Evolutionary conservation across 2,329 filamentous ascomycete genomes (phyloP), one percentile per base, ranked within the genome.

Genomic region (Claviceps cyperi): DNA sequence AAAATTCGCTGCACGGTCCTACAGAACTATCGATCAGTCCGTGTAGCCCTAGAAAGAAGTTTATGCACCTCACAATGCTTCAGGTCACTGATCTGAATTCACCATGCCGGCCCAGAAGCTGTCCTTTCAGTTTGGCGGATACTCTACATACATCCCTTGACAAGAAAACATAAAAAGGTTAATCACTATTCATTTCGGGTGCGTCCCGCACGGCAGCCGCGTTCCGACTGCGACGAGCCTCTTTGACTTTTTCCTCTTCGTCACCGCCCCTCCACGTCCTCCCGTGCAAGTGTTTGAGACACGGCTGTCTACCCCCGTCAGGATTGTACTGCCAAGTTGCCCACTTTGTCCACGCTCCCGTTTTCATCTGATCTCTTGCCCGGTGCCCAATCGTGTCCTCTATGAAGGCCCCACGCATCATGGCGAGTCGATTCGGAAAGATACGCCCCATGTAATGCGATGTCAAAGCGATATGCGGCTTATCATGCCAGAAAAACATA

Each of bases 401-500:
- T 49, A 78, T 78, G 54, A 78, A 78, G 6, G 70, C 72, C 0
- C 75, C 75, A 1, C 75, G 64, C 4, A 68, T 60, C 54, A 78
- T 68, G 1, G 75, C 71, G 15, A 76, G 56, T 1, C 74, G 66
- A 1, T 65, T 69, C 0, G 74, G 69, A 46, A 78, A 78, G 1
- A 78, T 69, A 0, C 69, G 64, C 0, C 61, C 56, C 0, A 77
- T 64, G 50, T 78, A 78, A 54, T 78, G 75, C 1, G 61, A 55
- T 0, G 66, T 69, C 3, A 67, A 69, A 1, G 70, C 74, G 2
- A 78, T 52, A 50, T 78, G 75, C 0, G 75, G 74, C 55, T 78
- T 78, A 52, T 78, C 75, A 50, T 78, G 74, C 75, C 75, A 78
- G 56, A 78, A 76, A 61, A 77, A 78, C 49, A 78, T 65, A 0